Conservation (phyloP, 1,139 yeast genomes). For the Lodderomyces theae region DNA sequence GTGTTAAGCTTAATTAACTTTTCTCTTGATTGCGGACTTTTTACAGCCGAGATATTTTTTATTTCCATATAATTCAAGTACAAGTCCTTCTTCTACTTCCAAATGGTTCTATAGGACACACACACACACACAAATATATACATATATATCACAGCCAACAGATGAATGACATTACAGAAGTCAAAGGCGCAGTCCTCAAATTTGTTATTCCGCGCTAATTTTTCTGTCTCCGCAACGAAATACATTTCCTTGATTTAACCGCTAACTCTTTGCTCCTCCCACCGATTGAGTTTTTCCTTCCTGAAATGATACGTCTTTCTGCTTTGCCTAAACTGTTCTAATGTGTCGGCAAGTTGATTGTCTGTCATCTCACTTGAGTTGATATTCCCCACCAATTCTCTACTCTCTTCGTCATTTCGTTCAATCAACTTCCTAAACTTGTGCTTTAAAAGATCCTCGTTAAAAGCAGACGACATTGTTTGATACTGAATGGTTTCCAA, state of each 20-base stretch:
- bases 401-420: constrained; percentile 24
- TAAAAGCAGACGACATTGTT: constrained; percentile 37
- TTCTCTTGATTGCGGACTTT: constrained; percentile 5
- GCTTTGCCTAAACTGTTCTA: constrained; percentile 42
- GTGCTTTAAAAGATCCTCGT: constrained; percentile 28
- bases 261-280: constrained; percentile 67
- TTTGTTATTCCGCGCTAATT: too few relatives aligned
- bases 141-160: too few relatives aligned
- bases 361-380: constrained; percentile 2
- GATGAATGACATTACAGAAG: too few relatives aligned
- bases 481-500: constrained; percentile 43
- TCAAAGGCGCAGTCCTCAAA: too few relatives aligned
- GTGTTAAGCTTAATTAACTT: too few relatives aligned
- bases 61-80: too few relatives aligned
- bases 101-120: too few relatives aligned
- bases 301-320: constrained; percentile 54
- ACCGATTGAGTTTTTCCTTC: constrained; percentile 56
- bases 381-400: constrained; percentile 15
- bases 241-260: too few relatives aligned
- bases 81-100: too few relatives aligned
- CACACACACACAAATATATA: too few relatives aligned
- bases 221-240: too few relatives aligned
- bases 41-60: constrained; percentile 4
- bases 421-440: constrained; percentile 30
- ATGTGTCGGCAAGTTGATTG: constrained; percentile 28